phyloP scores from a whole-genome alignment of 2,329 filamentous ascomycete genomes.

The Colletotrichum ledebouriae region DNA sequence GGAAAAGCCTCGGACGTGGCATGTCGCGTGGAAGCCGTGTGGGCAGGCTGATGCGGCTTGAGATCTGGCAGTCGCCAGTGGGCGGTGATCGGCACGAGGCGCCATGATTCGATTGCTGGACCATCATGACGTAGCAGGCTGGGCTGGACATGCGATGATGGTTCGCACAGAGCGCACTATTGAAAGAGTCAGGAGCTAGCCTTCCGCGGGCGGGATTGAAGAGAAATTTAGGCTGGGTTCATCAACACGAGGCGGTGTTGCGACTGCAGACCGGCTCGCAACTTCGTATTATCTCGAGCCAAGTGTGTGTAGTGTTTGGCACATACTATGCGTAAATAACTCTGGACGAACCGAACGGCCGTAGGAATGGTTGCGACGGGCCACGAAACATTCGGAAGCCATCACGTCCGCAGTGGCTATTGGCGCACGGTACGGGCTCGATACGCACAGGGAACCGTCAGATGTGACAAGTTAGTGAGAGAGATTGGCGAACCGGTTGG shows the following conservation, averaged over 20 bases:
- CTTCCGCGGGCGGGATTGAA: constrained; percentile 19
- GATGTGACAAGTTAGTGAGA: constrained; percentile 29
- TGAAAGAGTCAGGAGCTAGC: constrained; percentile 24
- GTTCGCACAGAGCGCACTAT: constrained; percentile 27
- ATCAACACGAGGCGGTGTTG: constrained; percentile 23
- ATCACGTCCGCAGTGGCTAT: constrained; percentile 10
- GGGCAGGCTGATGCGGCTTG: constrained; percentile 31
- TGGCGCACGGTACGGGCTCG: constrained; percentile 35
- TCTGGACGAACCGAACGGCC: constrained; percentile 22
- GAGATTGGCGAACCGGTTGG: constrained; percentile 39
- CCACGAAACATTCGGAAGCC: constrained; percentile 6
- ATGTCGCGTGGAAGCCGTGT: constrained; percentile 41
- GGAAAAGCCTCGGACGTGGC: constrained; percentile 19
- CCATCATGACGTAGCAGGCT: constrained; percentile 39
- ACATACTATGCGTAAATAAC: neutral
- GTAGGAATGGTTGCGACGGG: constrained; percentile 24
- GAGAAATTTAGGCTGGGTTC: constrained; percentile 26
- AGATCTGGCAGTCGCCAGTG: constrained; percentile 23
- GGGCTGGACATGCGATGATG: constrained; percentile 23
- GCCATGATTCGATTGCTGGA: constrained; percentile 38
- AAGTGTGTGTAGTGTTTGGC: constrained; percentile 29
- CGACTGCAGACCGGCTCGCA: constrained; percentile 2
- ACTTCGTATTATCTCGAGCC: constrained; percentile 24
- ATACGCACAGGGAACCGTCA: constrained; percentile 17
- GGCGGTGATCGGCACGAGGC: constrained; percentile 29